phyloP scores from a whole-genome alignment of 202 grass and related monocot genomes.

The Panicum hallii region DNA sequence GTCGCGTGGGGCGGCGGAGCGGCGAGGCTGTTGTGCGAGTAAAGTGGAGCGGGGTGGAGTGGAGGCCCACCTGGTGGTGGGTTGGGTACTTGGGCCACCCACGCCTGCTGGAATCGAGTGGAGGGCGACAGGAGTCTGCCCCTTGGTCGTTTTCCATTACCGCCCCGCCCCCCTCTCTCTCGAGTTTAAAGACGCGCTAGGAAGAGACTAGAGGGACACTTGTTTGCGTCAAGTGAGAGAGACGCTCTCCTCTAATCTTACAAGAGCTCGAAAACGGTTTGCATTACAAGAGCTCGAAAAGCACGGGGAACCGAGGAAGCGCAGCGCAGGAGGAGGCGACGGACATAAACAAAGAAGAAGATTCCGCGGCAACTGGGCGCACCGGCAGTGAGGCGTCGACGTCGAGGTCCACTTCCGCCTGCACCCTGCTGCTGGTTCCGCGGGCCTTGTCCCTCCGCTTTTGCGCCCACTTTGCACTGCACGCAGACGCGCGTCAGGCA shows the following conservation, averaged over 20 bases:
- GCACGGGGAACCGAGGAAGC: neutral
- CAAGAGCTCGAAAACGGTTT: neutral
- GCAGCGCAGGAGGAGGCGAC: neutral
- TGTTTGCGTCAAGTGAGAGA: neutral
- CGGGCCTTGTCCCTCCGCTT: slow-evolving; percentile 35
- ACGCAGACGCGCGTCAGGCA: no score
- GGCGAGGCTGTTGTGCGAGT: slow-evolving; percentile 1
- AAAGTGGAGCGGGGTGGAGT: neutral
- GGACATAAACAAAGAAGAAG: slow-evolving; percentile 21
- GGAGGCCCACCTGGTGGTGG: slow-evolving; percentile 19
- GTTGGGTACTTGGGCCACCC: slow-evolving; percentile 40
- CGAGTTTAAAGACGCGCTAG: neutral
- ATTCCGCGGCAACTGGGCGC: slow-evolving; percentile 47
- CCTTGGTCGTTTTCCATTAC: neutral
- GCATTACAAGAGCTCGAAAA: neutral
- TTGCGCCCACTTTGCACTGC: slow-evolving; percentile 3
- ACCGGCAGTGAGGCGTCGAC: slow-evolving; percentile 40
- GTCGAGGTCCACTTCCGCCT: slow-evolving; percentile 30
- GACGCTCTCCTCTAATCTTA: neutral
- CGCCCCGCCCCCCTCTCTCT: no score
- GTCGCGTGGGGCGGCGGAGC: neutral
- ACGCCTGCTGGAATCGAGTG: slow-evolving; percentile 12
- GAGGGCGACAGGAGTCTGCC: slow-evolving; percentile 2
- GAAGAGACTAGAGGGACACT: neutral
- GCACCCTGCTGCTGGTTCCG: slow-evolving; percentile 18